Conservation (phyloP, 805 yeast genomes). For the Nakazawaea holstii region DNA sequence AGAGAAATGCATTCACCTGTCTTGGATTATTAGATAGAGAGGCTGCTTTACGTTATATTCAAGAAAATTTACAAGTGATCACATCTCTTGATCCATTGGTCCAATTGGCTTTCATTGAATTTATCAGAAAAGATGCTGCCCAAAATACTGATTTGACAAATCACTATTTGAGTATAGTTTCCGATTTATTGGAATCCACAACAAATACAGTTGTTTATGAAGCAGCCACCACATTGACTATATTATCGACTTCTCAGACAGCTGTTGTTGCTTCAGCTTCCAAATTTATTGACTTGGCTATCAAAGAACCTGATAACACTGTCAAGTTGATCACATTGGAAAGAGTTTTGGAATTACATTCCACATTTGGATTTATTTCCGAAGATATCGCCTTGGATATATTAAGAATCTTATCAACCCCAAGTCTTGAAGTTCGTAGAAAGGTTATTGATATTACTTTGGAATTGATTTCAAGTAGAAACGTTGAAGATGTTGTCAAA, state of each 20-base stretch:
- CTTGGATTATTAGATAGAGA: constrained; percentile 79
- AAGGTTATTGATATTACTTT: constrained; percentile 85
- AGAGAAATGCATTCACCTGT: constrained; percentile 91
- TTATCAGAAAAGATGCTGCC: constrained; percentile 77
- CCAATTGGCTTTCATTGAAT: constrained; percentile 87
- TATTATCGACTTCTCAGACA: constrained; percentile 50
- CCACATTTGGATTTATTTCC: constrained; percentile 58
- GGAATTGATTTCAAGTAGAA: constrained; percentile 74
- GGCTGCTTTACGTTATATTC: constrained; percentile 77
- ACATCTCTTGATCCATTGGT: constrained; percentile 72
- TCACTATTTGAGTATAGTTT: constrained; percentile 66
- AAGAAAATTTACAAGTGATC: constrained; percentile 56
- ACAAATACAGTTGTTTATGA: constrained; percentile 80
- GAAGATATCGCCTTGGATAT: constrained; percentile 84
- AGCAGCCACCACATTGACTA: constrained; percentile 77
- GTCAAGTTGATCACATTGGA: constrained; percentile 90
- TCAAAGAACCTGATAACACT: constrained; percentile 91
- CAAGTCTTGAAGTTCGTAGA: constrained; percentile 85
- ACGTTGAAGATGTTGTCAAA: constrained; percentile 90
- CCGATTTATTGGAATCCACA: constrained; percentile 66
- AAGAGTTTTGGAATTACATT: constrained; percentile 72
- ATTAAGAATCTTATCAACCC: constrained; percentile 77
- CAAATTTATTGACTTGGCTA: constrained; percentile 83
- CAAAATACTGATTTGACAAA: constrained; percentile 57
- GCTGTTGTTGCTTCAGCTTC: constrained; percentile 75